Evolutionary conservation across 164 flowering plant genomes (phyloP), one percentile per base, ranked within the genome.

Genomic region (Nelumbo lutea): DNA sequence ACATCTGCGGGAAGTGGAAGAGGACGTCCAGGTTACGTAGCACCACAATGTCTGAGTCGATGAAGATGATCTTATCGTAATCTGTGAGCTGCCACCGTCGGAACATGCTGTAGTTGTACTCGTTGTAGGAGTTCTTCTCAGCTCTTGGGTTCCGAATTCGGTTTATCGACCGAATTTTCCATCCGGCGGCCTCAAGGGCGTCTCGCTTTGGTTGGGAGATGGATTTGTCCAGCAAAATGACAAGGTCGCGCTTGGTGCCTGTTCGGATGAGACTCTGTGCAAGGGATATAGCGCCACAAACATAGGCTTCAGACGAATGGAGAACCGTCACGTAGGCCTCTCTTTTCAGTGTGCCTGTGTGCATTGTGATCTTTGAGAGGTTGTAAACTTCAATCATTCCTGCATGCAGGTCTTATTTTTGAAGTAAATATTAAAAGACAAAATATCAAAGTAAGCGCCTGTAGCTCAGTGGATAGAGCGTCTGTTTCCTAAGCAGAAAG

Each of bases 391-490:
- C 73, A 44, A 89, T 67, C 10, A 77, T 79, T 42, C 87, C 97
- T 90, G 87, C 50, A 66, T 10, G 1, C 2, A 47, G 6, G 0
- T 61, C 41, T 27, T 27, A 0, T 27, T 27, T 27, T 27, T 27
- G 27, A 27, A 27, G n/a, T 27, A 27, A 27, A 27, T 27, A 27
- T 27, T 27, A 27, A 27, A 27, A 27, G 27, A 27, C 0, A 0
- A 0, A 27, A 27, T 27, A 27, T 27, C 27, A 27, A 27, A 27
- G 27, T 27, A 50, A 50, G 53, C 94, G 93, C 96, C 91, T 91
- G 96, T 88, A 89, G 98, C 96, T 91, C 97, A 88, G 97, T 90
- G 95, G 96, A 90, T 87, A 89, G 93, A 87, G 96, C 93, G 91
- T 90, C 93, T 88, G 93, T 90, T 90, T 92, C 93, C 93, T 90